A percentile compares a stretch with the other conserved stretches of the same genome.
phyloP scores from a whole-genome alignment of 1,284 basidiomycete species.

The Inonotus hispidus region DNA sequence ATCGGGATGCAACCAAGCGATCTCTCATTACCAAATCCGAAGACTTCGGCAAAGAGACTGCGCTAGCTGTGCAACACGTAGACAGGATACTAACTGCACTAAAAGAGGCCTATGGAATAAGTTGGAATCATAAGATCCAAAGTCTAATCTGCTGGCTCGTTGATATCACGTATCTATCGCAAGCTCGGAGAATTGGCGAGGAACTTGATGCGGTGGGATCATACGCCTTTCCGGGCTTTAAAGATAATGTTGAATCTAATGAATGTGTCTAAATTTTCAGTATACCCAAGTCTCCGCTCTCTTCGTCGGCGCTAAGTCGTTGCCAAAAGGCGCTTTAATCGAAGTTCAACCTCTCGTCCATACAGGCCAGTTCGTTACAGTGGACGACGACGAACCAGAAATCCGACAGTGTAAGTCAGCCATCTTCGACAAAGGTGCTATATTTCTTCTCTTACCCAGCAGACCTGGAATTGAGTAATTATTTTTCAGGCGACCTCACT shows the following conservation, averaged over 20 bases:
- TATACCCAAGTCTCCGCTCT: slow-evolving; percentile 42
- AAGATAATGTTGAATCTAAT: not conserved
- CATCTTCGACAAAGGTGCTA: slow-evolving; percentile 7
- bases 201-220: slow-evolving; percentile 27
- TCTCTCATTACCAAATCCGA: slow-evolving; percentile 61
- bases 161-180: slow-evolving; percentile 32
- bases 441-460: not conserved
- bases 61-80: slow-evolving; percentile 80
- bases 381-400: slow-evolving; percentile 41
- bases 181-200: slow-evolving; percentile 23
- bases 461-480: not conserved
- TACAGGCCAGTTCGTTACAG: slow-evolving; percentile 48
- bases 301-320: slow-evolving; percentile 60
- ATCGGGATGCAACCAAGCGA: slow-evolving; percentile 83
- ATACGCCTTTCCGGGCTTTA: not conserved
- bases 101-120: slow-evolving; percentile 46
- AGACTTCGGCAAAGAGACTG: slow-evolving; percentile 59
- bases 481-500: not conserved
- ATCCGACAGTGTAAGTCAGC: slow-evolving; percentile 26
- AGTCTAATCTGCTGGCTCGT: slow-evolving; percentile 62
- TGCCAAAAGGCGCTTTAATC: slow-evolving; percentile 73
- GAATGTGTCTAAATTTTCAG: not conserved
- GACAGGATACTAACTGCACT: slow-evolving; percentile 61
- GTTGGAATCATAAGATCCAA: slow-evolving; percentile 61
- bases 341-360: slow-evolving; percentile 71